Evolutionary conservation across 805 yeast species (phyloP), one percentile per base, ranked within the genome.

Genomic region (Ogataea corticis): DNA sequence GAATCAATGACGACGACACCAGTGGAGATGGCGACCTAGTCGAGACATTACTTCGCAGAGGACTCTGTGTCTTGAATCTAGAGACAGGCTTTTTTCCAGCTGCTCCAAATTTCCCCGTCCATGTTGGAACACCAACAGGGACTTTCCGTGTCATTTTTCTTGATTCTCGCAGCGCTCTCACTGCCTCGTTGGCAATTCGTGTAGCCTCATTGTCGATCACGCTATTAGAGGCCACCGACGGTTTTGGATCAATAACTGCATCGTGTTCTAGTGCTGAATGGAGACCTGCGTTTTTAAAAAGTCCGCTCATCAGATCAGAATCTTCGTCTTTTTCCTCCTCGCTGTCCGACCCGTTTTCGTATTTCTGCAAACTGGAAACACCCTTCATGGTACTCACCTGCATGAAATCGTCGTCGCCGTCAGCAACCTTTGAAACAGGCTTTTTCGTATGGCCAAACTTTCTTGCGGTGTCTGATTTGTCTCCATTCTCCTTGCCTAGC

Each of bases 61-160:
- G 13, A 34, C 31, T 21, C 25, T 21, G 25, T 6, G 25, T 27
- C 18, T 25, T 31, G 14, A 28, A 25, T n/a, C 23, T 29, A 9
- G 33, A 35, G 3, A 17, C 40, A 13, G 18, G 32, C 10, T 27
- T 14, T 31, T 72, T 77, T 1, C 96, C 97, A 0, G 96, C 96
- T 15, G 69, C 64, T 0, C 99, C 99, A 71, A 84, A 88, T 54
- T 79, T 79, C 0, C 99, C 99, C 0, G 99, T 92, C 95, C 97
- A 94, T 0, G 99, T 92, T 0, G 97, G 98, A 0, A 85, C 82
- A 4, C 96, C 96, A 25, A 91, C 71, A 19, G 62, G 63, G 2
- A 76, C 65, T 33, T 56, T 57, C 27, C 73, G 61, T 0, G 90
- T 72, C 17, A 68, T 61, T 38, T 67, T 71, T 33, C 90, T 66